Evolutionary conservation across 2,329 filamentous ascomycete genomes (phyloP).

Genomic region (Mycosphaerella arachidis): DNA sequence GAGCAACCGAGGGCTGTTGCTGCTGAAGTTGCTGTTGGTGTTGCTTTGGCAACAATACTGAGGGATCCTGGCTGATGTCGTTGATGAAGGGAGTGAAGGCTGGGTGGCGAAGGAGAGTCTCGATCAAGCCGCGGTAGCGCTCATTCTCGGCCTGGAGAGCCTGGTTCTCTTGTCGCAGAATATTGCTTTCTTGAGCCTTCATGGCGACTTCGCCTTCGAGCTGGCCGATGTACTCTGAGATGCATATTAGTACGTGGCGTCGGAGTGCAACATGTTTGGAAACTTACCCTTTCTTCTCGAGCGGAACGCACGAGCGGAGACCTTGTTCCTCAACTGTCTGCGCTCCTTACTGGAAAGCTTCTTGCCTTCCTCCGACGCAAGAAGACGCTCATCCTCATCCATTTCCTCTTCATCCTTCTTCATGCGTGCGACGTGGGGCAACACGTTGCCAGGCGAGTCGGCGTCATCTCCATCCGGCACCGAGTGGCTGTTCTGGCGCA

Average conservation of each 20-base stretch:
- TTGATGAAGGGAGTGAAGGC: constrained; percentile 46
- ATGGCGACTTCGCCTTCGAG: constrained; percentile 82
- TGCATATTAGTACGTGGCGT: constrained; percentile 46
- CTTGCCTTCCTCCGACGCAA: constrained; percentile 97
- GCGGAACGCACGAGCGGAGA: constrained; percentile 94
- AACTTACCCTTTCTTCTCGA: constrained; percentile 90
- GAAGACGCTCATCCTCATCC: constrained; percentile 91
- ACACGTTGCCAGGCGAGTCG: constrained; percentile 39
- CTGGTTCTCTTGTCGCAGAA: constrained; percentile 70
- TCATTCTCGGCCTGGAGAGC: constrained; percentile 60
- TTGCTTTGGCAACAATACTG: constrained; percentile 32
- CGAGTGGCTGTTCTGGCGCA: constrained; percentile 69
- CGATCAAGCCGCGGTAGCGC: constrained; percentile 61
- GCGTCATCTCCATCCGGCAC: constrained; percentile 41
- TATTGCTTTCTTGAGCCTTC: constrained; percentile 78
- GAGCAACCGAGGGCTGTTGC: constrained; percentile 15
- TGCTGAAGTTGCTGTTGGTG: constrained; percentile 24
- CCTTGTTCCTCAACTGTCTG: constrained; percentile 96
- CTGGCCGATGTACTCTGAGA: constrained; percentile 87
- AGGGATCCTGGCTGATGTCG: constrained; percentile 39
- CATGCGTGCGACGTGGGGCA: constrained; percentile 65
- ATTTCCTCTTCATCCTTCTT: constrained; percentile 98
- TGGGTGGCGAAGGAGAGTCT: constrained; percentile 59
- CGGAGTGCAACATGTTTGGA: not conserved
- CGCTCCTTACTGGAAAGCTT: constrained; percentile 98